Evolutionary conservation across 805 yeast genomes (phyloP).

Genomic region (Isabelozyma rhagii): DNA sequence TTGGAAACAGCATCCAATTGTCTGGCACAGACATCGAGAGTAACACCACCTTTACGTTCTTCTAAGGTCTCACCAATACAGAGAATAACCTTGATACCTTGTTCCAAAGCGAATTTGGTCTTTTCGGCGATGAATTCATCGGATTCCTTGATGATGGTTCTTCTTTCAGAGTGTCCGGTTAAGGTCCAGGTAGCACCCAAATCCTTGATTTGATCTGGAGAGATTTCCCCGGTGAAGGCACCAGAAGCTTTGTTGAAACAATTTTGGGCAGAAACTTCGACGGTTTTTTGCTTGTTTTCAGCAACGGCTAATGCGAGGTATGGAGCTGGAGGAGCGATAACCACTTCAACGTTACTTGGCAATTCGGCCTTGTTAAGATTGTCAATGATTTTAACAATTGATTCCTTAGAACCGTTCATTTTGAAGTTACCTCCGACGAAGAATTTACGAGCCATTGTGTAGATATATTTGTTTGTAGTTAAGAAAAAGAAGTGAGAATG

Average conservation of each 20-base stretch:
- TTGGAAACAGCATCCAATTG: constrained; percentile 88
- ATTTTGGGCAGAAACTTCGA: constrained; percentile 88
- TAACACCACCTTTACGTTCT: constrained; percentile 86
- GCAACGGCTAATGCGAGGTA: constrained; percentile 77
- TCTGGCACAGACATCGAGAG: constrained; percentile 81
- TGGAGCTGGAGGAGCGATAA: constrained; percentile 93
- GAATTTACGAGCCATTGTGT: constrained; percentile 75
- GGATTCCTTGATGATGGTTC: constrained; percentile 85
- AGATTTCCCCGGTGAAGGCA: constrained; percentile 97
- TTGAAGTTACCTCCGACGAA: constrained; percentile 99
- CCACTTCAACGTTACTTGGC: constrained; percentile 83
- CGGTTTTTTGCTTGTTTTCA: constrained; percentile 65
- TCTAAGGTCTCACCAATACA: constrained; percentile 98
- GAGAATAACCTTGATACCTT: constrained; percentile 85
- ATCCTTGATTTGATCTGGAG: constrained; percentile 85
- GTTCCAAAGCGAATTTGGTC: constrained; percentile 89
- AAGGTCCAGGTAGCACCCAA: constrained; percentile 92
- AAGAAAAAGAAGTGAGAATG: not conserved
- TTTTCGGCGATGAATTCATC: constrained; percentile 91
- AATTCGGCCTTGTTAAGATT: constrained; percentile 76
- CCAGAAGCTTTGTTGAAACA: constrained; percentile 84
- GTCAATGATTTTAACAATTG: constrained; percentile 80
- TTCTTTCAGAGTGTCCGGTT: constrained; percentile 98
- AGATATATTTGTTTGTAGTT: constrained; percentile 3
- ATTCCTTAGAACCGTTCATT: constrained; percentile 91